Conservation (phyloP, 2,329 filamentous ascomycete genomes). For the Xenoacremonium recifei region DNA sequence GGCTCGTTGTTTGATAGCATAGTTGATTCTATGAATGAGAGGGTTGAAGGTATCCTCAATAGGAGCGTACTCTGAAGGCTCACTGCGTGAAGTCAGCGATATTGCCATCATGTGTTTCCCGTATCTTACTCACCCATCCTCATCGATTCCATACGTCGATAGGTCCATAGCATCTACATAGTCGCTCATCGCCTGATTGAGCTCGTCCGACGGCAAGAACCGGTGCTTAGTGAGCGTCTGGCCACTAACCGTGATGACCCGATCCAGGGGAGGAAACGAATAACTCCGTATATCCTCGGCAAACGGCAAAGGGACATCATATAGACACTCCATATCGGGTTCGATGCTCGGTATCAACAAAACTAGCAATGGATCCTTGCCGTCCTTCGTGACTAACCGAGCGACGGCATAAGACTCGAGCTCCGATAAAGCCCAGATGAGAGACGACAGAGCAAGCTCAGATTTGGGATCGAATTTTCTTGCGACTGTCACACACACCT, state of each 20-base stretch:
- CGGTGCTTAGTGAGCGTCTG: slow-evolving; percentile 78
- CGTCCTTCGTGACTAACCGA: slow-evolving; percentile 80
- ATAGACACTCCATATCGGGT: slow-evolving; percentile 75
- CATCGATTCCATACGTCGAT: slow-evolving; percentile 66
- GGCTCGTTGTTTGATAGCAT: slow-evolving; percentile 80
- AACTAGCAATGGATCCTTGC: slow-evolving; percentile 72
- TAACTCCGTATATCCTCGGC: slow-evolving; percentile 90
- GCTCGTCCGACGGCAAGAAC: slow-evolving; percentile 72
- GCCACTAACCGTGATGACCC: slow-evolving; percentile 82
- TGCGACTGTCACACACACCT: slow-evolving; percentile 73
- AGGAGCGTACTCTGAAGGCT: slow-evolving; percentile 64
- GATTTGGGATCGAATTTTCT: slow-evolving; percentile 79
- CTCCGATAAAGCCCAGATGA: slow-evolving; percentile 85
- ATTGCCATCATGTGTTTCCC: no score
- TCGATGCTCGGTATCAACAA: slow-evolving; percentile 81
- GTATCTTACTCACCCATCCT: slow-evolving; percentile 64
- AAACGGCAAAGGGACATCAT: slow-evolving; percentile 89
- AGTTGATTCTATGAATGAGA: slow-evolving; percentile 81
- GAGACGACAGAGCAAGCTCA: slow-evolving; percentile 79
- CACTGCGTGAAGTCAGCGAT: slow-evolving; percentile 28
- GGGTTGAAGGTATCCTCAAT: slow-evolving; percentile 85
- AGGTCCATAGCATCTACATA: slow-evolving; percentile 95
- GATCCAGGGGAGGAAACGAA: slow-evolving; percentile 85
- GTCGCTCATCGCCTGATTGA: slow-evolving; percentile 80
- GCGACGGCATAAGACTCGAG: slow-evolving; percentile 84